Base-by-base conservation (phyloP, 306 rosid genomes). In the Pterocarpus macrocarpus region DNA sequence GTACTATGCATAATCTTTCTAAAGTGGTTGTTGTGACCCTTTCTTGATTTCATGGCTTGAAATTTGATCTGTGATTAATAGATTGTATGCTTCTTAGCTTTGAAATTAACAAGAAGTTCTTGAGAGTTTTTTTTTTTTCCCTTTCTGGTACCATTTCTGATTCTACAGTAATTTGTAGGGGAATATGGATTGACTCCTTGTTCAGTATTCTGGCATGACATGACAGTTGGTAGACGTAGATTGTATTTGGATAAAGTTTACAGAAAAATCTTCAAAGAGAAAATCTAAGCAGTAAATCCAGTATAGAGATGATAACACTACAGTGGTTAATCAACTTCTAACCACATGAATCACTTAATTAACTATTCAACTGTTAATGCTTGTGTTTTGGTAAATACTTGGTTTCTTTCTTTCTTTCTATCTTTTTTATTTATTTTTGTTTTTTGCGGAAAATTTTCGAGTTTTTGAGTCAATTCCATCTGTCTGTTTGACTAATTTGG, bases 281-380 rank as follows among this genome's bases (percentile, higher is more conserved):
- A 62, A 52, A 7, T 5, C 7, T 15, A 1, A 70, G 11, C 5
- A 58, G 45, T 50, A 13, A 8, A 13, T 28, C 9, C 39, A 22
- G 74, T 3, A 38, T 67, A 65, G 9, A 55, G 58, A 44, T 43
- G 15, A 57, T 64, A 47, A 14, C 45, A 8, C 13, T 38, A n/a
- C 17, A 28, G 58, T 53, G 53, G 69, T 43, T 56, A 57, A 58
- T 69, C 62, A 67, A 78, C 41, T 73, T 63, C 30, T 57, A 50
- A 28, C 71, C 71, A 15, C 50, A 38, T n/a, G 50, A n/a, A 41
- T 7, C 30, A 36, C 34, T 28, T 53, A 66, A 30, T 11, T 49
- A 80, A 28, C 56, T 49, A 35, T 16, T 49, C 4, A 16, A 36
- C 58, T 47, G 45, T 71, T 49, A 32, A 17, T 79, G 61, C 34